Conservation (phyloP, 208 protist species). For the Naegleria lovaniensis region DNA sequence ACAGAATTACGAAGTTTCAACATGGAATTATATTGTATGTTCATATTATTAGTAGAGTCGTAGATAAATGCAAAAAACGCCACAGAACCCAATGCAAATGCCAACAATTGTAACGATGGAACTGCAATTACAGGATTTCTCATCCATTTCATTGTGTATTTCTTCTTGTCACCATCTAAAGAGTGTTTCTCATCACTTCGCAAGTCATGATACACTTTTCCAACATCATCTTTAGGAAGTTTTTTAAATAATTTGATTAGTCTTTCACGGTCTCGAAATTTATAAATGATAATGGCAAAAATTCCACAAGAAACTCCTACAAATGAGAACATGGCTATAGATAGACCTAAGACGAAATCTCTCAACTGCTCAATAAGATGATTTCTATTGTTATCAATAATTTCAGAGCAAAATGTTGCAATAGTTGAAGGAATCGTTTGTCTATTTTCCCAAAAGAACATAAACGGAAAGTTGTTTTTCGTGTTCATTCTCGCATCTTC, state of each 20-base stretch:
- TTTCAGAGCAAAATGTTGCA: not conserved
- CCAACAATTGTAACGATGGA: not conserved
- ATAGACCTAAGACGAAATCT: not conserved
- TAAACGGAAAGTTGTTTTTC: not conserved
- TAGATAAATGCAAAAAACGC: not conserved
- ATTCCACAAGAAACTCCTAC: not conserved
- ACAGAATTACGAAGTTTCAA: not conserved
- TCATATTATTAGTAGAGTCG: not conserved
- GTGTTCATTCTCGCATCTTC: not conserved
- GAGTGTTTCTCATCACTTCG: not conserved
- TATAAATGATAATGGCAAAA: not conserved
- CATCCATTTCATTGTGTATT: not conserved
- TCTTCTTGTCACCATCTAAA: not conserved
- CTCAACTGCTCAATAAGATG: not conserved
- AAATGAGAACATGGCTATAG: not conserved
- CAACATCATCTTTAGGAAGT: constrained; percentile 5
- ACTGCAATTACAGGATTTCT: not conserved
- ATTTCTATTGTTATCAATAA: not conserved
- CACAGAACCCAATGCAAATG: not conserved
- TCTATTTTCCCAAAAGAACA: not conserved
- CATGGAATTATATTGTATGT: not conserved
- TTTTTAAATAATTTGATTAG: not conserved
- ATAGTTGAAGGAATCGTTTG: not conserved
- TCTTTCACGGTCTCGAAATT: not conserved
- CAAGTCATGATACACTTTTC: not conserved